Base-by-base conservation (phyloP, 2,329 filamentous ascomycete genomes). In the Epichloe hybrida region DNA sequence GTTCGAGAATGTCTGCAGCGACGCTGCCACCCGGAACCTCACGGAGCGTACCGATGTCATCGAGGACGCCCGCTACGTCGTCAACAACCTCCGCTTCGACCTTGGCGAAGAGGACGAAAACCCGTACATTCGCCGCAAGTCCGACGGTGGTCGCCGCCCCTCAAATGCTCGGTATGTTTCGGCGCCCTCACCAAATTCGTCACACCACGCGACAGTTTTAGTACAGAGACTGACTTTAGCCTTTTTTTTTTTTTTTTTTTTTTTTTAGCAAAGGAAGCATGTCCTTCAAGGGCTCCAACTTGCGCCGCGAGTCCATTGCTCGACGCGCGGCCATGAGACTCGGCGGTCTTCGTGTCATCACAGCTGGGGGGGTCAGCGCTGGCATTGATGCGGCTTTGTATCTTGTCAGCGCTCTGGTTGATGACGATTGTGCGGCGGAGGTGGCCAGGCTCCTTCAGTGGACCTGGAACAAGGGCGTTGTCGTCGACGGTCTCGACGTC, bases 81-180 rank as follows among this genome's bases (percentile, higher is more conserved):
- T 94, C 66, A 94, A 94, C 75, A 93, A 94, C 69, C 82, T 89
- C 53, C 84, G 88, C 59, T 94, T 91, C 66, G 87, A 93, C 60
- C 73, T 93, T 58, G 84, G 84, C 54, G 81, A 90, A 62, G 80
- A 86, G 62, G 85, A 90, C 55, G 83, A 89, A 67, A 91, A 88
- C 68, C 86, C 86, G 35, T 91, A 91, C 69, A 83, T 93, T 65
- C 77, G 86, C 61, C 81, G 79, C 72, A 86, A 84, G 75, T 79
- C 80, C 52, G 83, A 86, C 58, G 72, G 75, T 55, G 80, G 75
- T 46, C 72, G 77, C 57, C 77, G 79, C 54, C 76, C 79, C 45
- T 79, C 79, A 45, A 80, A 74, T 61, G 80, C 76, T 55, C 72
- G 80, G 75, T 81, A 73, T 57, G 76, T 66, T 12, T 17, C 15